A percentile compares a stretch with the other conserved stretches of the same genome.
phyloP scores from a whole-genome alignment of 2,329 filamentous ascomycete genomes.

The Myotisia sp. region DNA sequence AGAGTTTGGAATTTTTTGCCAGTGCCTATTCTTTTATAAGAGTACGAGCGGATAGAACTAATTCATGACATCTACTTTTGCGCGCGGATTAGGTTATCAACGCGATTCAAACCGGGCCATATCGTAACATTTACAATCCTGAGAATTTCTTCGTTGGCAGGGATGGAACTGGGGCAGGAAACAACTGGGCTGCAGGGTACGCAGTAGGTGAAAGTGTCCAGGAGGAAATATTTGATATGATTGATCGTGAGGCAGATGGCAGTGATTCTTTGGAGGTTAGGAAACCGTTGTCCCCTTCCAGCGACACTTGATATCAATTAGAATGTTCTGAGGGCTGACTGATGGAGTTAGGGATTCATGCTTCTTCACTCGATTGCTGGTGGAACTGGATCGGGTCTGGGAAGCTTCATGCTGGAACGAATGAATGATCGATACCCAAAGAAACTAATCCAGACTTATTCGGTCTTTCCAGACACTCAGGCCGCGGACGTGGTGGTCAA shows the following conservation, averaged over 20 bases:
- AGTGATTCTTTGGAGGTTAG: slow-evolving; percentile 83
- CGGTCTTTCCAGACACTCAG: slow-evolving; percentile 89
- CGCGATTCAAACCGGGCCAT: slow-evolving; percentile 79
- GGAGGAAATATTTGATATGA: slow-evolving; percentile 98
- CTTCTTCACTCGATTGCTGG: slow-evolving; percentile 95
- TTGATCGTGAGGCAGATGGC: slow-evolving; percentile 93
- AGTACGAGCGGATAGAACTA: no score
- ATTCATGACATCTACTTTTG: no score
- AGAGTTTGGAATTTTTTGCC: no score
- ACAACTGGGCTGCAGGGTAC: slow-evolving; percentile 97
- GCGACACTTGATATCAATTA: no score
- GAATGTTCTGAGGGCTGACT: background rate
- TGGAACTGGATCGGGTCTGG: slow-evolving; percentile 88
- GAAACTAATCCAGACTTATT: slow-evolving; percentile 98
- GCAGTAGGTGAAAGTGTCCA: slow-evolving; percentile 80
- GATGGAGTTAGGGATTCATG: slow-evolving; percentile 71
- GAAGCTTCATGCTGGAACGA: slow-evolving; percentile 84
- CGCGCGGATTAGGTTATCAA: slow-evolving; percentile 64
- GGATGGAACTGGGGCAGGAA: slow-evolving; percentile 82
- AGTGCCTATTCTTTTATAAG: no score
- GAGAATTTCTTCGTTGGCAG: slow-evolving; percentile 98
- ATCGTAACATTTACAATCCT: slow-evolving; percentile 98
- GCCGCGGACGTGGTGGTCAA: slow-evolving; percentile 90
- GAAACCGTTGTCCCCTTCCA: background rate
- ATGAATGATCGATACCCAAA: slow-evolving; percentile 97